Percentiles rank a stretch among this genome's conserved stretches.
Conservation (phyloP, 768 basidiomycete genomes). For the Pulveroboletus sp. region DNA sequence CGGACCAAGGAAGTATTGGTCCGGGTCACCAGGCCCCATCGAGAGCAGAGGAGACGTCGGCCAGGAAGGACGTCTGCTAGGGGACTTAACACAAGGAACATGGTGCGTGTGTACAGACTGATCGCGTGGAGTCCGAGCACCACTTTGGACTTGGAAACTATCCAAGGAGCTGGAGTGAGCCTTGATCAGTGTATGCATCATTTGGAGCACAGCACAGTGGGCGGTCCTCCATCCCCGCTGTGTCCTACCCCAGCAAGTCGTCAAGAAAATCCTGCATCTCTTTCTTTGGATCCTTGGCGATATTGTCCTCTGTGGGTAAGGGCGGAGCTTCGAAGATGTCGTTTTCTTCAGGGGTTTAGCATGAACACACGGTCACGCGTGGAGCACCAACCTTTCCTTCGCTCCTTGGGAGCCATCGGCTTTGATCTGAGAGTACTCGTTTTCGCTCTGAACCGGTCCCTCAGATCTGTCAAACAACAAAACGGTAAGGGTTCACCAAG, state of each 20-base stretch:
- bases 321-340: constrained; percentile 48
- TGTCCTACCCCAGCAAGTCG: constrained; percentile 47
- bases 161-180: too few species aligned
- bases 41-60: too few species aligned
- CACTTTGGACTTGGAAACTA: too few species aligned
- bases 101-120: too few species aligned
- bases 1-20: too few species aligned
- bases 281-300: constrained; percentile 39
- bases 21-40: too few species aligned
- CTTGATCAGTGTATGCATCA: neutral
- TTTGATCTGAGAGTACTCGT: constrained; percentile 43
- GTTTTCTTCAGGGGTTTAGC: constrained; percentile 26
- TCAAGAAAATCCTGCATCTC: constrained; percentile 74
- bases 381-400: constrained; percentile 36
- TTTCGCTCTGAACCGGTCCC: constrained; percentile 54
- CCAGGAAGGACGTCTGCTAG: too few species aligned
- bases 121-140: too few species aligned
- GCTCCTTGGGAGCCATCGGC: constrained; percentile 32
- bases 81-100: too few species aligned
- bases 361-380: neutral
- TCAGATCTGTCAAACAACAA: constrained; percentile 43
- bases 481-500: neutral
- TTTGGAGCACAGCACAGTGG: neutral
- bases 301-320: constrained; percentile 37
- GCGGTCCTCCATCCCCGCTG: neutral